These are phyloP conservation scores for Microstegium vimineum DNA, from an alignment of 176 grass and related monocot species.

Conservation along the genomic window DNA sequence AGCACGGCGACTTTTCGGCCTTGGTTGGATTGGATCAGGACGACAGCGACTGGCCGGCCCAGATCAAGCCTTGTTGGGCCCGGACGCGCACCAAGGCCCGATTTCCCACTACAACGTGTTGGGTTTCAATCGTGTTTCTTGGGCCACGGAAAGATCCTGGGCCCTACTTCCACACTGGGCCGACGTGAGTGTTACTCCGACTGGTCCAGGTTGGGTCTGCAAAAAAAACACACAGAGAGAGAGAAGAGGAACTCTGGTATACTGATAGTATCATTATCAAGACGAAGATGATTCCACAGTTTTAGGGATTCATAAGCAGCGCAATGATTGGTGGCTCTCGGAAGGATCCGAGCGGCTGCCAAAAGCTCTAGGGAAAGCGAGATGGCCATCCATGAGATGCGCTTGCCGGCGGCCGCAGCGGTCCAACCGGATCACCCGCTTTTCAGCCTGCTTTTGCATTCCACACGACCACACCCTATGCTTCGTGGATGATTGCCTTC, in stretches of 20 bases:
- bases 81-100: neutral
- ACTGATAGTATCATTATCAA: neutral
- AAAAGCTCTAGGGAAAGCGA: neutral
- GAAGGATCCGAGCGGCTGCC: neutral
- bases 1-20: neutral
- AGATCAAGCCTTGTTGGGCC: neutral
- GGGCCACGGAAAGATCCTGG: neutral
- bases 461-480: neutral
- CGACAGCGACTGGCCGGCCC: neutral
- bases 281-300: neutral
- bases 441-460: conserved; percentile 9
- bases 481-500: neutral
- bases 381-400: neutral
- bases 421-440: neutral
- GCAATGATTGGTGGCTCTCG: neutral
- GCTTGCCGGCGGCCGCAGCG: neutral
- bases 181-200: neutral
- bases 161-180: neutral
- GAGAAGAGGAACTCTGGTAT: neutral
- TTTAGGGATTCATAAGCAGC: neutral
- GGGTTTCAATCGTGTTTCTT: neutral
- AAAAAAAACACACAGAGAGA: neutral
- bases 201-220: neutral
- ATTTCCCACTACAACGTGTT: neutral
- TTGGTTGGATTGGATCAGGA: neutral